Evolutionary conservation across 768 basidiomycete genomes (phyloP), one percentile per base, ranked within the genome.

Genomic region (Boletus reticuloceps): DNA sequence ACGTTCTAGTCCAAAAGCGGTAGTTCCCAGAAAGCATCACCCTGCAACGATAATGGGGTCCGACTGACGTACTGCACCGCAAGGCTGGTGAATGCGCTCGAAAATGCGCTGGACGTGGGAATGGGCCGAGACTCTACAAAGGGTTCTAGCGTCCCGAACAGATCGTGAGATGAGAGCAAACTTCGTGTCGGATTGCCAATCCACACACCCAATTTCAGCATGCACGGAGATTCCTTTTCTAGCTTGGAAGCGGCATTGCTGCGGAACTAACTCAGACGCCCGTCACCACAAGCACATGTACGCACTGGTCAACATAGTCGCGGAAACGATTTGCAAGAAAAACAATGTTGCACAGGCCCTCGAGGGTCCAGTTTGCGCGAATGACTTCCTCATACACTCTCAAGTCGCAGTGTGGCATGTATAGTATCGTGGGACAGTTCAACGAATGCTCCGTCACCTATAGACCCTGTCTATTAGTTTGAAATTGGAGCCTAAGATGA

Each of bases 351-450:
- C 73, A 64, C 49, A 89, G 69, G 20, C 71, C 70, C 29, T 74
- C 74, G 29, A 55, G 64, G 44, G 74, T 70, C 84, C 85, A 87
- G 65, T 89, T 89, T 13, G 77, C 77, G 54, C 77, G 76, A 52
- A 91, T 69, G 43, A 89, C 64, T 59, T 72, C 76, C 65, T 91
- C 87, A 67, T 90, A 88, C 27, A 91, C 75, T 56, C 77, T 78
- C 69, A 86, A 64, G 64, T 88, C 86, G 66, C 89, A 90, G 69
- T 91, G 89, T 20, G 88, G 89, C 87, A 90, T 89, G 72, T 82
- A 89, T 51, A 85, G 74, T 51, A 91, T 74, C 45, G 86, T 88
- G 58, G 84, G 82, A 52, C 59, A 48, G 27, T 60, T 57, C 45
- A 74, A 36, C 16, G 55, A 51, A 53, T 77, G 68, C 50, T 66